Percentiles rank a stretch among this genome's conserved stretches.
Conservation (phyloP, 208 protist species). For the Trypanosoma lewisi region DNA sequence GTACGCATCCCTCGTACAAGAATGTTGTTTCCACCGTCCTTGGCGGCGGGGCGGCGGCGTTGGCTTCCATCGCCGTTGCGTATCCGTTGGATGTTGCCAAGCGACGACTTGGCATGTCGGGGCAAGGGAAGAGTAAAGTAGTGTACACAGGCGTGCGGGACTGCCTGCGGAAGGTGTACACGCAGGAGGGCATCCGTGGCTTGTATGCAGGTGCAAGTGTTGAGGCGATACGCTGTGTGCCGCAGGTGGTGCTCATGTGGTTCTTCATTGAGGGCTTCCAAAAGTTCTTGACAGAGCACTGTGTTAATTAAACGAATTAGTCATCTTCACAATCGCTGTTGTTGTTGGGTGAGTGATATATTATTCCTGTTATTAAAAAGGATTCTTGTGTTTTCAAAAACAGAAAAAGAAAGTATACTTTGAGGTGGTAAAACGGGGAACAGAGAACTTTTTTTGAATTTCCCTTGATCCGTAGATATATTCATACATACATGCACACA, state of each 20-base stretch:
- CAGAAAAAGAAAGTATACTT: background rate
- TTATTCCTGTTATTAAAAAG: background rate
- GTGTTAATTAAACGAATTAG: background rate
- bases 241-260: conserved; percentile 91
- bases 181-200: conserved; percentile 66
- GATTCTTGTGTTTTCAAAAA: conserved; percentile 1
- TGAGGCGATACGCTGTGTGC: conserved; percentile 81
- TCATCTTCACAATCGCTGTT: background rate
- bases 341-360: background rate
- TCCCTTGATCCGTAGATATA: background rate
- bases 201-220: conserved; percentile 72
- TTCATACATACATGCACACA: background rate
- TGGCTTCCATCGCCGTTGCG: conserved; percentile 68
- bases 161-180: conserved; percentile 64
- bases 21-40: conserved; percentile 60
- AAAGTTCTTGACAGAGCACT: conserved; percentile 25
- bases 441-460: background rate
- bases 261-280: conserved; percentile 86
- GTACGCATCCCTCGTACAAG: conserved; percentile 26
- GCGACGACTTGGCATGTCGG: conserved; percentile 85
- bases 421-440: background rate
- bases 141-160: conserved; percentile 69
- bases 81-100: conserved; percentile 90
- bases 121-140: conserved; percentile 51
- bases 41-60: conserved; percentile 58